Evolutionary conservation across 768 basidiomycete genomes (phyloP).

Genomic region (Amanita subjunquillea): DNA sequence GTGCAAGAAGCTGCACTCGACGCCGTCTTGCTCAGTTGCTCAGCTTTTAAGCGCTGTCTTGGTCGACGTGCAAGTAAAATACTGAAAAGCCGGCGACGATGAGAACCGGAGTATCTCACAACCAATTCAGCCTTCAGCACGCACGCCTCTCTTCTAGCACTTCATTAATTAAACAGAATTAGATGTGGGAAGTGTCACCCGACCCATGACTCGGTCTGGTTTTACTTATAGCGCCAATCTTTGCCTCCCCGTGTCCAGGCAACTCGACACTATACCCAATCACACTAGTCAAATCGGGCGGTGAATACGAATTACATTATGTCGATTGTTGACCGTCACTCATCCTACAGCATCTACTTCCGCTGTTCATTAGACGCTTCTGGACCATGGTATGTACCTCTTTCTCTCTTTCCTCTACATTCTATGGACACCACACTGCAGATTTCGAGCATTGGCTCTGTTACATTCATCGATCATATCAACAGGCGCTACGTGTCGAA

Average conservation of each 20-base stretch:
- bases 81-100: too few relatives aligned
- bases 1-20: too few relatives aligned
- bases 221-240: neutral
- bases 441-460: slow-evolving; percentile 2
- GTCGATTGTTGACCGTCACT: too few relatives aligned
- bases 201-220: neutral
- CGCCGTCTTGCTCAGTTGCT: too few relatives aligned
- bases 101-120: too few relatives aligned
- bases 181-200: slow-evolving; percentile 1
- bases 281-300: neutral
- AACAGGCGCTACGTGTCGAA: slow-evolving; percentile 1
- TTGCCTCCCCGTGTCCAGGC: neutral
- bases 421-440: neutral
- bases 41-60: too few relatives aligned
- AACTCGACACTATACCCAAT: neutral
- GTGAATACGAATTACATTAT: neutral
- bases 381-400: neutral
- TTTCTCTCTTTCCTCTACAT: neutral
- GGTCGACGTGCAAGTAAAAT: too few relatives aligned
- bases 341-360: neutral
- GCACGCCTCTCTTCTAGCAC: neutral
- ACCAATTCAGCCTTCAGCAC: neutral
- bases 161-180: neutral
- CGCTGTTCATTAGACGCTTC: neutral
- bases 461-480: slow-evolving; percentile 3